Conservation (phyloP, 345 rosid species). For the Abelmoschus esculentus region DNA sequence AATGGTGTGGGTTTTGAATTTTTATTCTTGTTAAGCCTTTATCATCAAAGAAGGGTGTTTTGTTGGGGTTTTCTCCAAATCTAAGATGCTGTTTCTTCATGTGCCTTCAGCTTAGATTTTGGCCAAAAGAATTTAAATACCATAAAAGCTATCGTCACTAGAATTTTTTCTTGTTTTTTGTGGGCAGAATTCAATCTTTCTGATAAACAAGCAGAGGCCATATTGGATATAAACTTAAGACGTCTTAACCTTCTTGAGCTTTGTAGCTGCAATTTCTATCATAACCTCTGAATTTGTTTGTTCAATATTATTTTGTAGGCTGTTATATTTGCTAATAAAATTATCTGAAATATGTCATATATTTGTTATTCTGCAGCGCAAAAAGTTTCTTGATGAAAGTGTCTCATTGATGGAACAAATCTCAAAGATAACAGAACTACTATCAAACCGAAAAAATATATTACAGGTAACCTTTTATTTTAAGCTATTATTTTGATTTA, state of each 20-base stretch:
- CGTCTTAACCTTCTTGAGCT: constrained; percentile 87
- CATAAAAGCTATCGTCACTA: neutral
- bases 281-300: constrained; percentile 15
- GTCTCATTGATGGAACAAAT: constrained; percentile 58
- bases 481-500: too few species aligned
- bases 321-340: neutral
- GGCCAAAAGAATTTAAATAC: neutral
- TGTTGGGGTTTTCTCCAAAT: neutral
- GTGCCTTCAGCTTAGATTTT: too few species aligned
- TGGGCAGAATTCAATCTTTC: constrained; percentile 65
- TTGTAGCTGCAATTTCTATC: neutral
- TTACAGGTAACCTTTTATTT: constrained; percentile 47
- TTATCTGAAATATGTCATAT: constrained; percentile 7
- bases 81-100: neutral
- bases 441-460: constrained; percentile 66
- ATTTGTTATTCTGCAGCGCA: constrained; percentile 42
- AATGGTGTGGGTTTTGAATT: neutral
- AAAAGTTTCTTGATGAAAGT: constrained; percentile 69
- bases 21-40: neutral
- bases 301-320: neutral
- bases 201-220: constrained; percentile 84
- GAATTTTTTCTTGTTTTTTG: neutral
- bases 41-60: neutral
- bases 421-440: constrained; percentile 54
- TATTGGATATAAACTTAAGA: constrained; percentile 76